phyloP scores from a whole-genome alignment of 2,329 filamentous ascomycete genomes.

The Pestalotiopsis sp. region DNA sequence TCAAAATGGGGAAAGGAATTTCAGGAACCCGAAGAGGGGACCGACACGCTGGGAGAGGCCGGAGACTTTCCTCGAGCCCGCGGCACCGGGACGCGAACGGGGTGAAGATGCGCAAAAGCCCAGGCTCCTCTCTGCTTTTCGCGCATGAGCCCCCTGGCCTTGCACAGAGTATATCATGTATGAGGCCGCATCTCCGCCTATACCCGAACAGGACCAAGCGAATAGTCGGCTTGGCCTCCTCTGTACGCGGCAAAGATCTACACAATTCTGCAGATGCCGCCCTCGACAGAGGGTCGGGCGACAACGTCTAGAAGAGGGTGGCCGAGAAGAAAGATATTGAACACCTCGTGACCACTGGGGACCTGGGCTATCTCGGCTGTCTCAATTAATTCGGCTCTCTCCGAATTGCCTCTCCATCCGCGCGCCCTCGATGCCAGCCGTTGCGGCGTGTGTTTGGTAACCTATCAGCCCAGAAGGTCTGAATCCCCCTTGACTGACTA shows the following conservation, averaged over 20 bases:
- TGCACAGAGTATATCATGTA: background rate
- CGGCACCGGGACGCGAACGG: background rate
- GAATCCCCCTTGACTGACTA: background rate
- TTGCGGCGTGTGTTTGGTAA: background rate
- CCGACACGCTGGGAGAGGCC: background rate
- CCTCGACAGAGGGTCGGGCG: background rate
- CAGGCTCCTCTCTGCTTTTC: too few relatives aligned
- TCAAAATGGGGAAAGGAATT: background rate
- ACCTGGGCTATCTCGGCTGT: too few relatives aligned
- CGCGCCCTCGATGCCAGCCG: too few relatives aligned
- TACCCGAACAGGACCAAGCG: constrained; percentile 2
- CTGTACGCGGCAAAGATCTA: background rate
- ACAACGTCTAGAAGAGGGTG: background rate
- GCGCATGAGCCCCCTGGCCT: background rate
- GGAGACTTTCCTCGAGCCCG: background rate
- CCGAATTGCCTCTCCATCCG: too few relatives aligned
- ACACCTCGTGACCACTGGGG: too few relatives aligned
- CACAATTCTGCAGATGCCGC: background rate
- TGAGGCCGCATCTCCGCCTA: background rate
- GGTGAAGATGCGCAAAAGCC: too few relatives aligned
- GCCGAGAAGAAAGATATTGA: too few relatives aligned
- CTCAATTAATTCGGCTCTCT: too few relatives aligned
- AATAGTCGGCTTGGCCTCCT: background rate
- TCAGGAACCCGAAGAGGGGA: background rate
- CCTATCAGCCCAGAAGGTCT: background rate